Evolutionary conservation across 495 filamentous ascomycete genomes (phyloP).

Genomic region (Neurospora sp.): DNA sequence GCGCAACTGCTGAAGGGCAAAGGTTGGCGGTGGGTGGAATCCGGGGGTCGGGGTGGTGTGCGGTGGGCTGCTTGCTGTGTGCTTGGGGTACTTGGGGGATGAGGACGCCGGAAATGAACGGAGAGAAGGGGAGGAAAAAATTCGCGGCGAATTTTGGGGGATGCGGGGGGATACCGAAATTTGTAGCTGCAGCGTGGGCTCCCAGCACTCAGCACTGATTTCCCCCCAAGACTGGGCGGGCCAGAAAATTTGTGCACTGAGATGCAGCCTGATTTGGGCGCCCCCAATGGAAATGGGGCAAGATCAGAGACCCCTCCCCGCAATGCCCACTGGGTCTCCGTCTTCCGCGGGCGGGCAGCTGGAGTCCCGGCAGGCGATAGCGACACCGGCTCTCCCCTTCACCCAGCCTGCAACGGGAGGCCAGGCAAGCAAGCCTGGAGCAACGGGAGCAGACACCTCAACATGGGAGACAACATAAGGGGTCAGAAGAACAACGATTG

Average conservation of each 20-base stretch:
- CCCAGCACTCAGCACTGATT: slow-evolving; percentile 23
- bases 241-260: slow-evolving; percentile 17
- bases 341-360: background rate
- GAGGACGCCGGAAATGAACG: slow-evolving; percentile 19
- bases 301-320: background rate
- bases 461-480: background rate
- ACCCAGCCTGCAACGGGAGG: background rate
- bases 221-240: slow-evolving; percentile 17
- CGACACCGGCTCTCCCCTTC: background rate
- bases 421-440: background rate
- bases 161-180: slow-evolving; percentile 19
- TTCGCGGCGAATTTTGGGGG: slow-evolving; percentile 22
- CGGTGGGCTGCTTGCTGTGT: background rate
- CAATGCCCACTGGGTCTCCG: background rate
- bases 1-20: slow-evolving; percentile 11
- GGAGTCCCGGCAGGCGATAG: background rate
- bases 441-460: background rate
- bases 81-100: background rate
- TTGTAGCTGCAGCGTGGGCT: slow-evolving; percentile 19
- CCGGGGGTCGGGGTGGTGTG: background rate
- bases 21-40: background rate
- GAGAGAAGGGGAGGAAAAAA: slow-evolving; percentile 26
- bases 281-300: slow-evolving; percentile 13
- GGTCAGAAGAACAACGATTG: background rate
- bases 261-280: slow-evolving; percentile 12